Evolutionary conservation across 495 filamentous ascomycete genomes (phyloP), one percentile per base, ranked within the genome.

Genomic region (Lepidopterella palustris): DNA sequence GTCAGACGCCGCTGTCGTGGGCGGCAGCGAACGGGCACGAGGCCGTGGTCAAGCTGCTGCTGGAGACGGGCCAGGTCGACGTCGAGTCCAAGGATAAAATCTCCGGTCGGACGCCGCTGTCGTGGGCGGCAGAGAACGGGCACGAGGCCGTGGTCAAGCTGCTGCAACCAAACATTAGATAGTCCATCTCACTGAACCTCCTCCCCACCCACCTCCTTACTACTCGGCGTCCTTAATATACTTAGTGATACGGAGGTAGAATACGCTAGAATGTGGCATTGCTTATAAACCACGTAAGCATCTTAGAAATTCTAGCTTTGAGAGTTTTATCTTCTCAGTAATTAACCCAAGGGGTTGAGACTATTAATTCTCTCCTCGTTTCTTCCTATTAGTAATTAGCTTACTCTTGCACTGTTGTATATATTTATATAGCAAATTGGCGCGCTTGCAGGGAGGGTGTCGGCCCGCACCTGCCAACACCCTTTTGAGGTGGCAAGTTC

Each of bases 141-240:
- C n/a, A n/a, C n/a, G n/a, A n/a, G n/a, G n/a, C n/a, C n/a, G n/a
- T n/a, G n/a, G 66, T 70, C 52, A 61, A 63, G 57, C 50, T 68
- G 18, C 51, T 64, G 32, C 32, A 39, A 39, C 32, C 32, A 39
- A 39, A 39, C 32, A 39, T 15, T 15, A 39, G 32, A 39, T 39
- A 39, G 32, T 39, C 15, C 8, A 39, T 39, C 32, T 39, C 15
- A 39, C 32, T 39, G 32, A 39, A 39, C 8, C 32, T 39, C 32
- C 32, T 8, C 32, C 32, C 32, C 32, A 39, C 32, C 32, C 32
- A 39, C 32, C 32, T 39, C 32, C 32, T 39, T 39, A 39, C 32
- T 39, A 39, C 15, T 39, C 15, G 32, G 15, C 15, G 6, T 39
- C 32, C 32, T 39, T 15, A n/a, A 39, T 39, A 39, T 39, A 39